Base-by-base conservation (phyloP, 2,329 filamentous ascomycete species). In the Fonsecaea pedrosoi region DNA sequence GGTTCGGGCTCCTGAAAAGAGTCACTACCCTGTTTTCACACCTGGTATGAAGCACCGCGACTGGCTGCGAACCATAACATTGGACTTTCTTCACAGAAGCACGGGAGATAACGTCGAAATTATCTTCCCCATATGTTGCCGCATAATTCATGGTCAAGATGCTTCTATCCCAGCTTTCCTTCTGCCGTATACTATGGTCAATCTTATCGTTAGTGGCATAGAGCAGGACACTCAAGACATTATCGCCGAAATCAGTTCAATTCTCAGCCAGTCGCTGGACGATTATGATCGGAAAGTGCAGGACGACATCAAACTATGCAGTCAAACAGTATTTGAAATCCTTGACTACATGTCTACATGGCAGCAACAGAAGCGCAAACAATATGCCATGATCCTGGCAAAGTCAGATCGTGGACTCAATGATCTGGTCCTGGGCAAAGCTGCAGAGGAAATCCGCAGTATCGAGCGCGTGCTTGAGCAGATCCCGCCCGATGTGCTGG, bases 331-430 rank as follows among this genome's bases (percentile, higher is more conserved):
- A 1, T 99, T 99, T 77, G 87, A 90, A 55, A 87, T 96, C 3
- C 84, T 99, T 0, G 96, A 99, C 77, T 98, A 99, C 77, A 86
- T 94, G 68, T 93, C 92, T 75, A 86, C 90, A 70, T 99, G 94
- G 93, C 82, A 96, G 30, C 92, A 97, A 73, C 87, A 90, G 62
- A 96, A 92, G 77, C 87, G 87, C 77, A 83, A 85, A 77, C 80
- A 72, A 69, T 67, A 70, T 50, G 50, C 65, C 13, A 30, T 64
- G 37, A 54, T 40, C 42, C 9, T 67, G 25, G 58, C 54, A 9
- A 65, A 65, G 25, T 59, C 60, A 12, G 72, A 74, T 21, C 65
- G 69, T 50, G 69, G 71, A 9, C 30, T 65, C 4, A 62, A 54
- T 35, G 70, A 72, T 56, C 53, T 64, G 13, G 18, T 69, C 3